phyloP scores from a whole-genome alignment of 768 basidiomycete species.

The Boletus barrowsii region DNA sequence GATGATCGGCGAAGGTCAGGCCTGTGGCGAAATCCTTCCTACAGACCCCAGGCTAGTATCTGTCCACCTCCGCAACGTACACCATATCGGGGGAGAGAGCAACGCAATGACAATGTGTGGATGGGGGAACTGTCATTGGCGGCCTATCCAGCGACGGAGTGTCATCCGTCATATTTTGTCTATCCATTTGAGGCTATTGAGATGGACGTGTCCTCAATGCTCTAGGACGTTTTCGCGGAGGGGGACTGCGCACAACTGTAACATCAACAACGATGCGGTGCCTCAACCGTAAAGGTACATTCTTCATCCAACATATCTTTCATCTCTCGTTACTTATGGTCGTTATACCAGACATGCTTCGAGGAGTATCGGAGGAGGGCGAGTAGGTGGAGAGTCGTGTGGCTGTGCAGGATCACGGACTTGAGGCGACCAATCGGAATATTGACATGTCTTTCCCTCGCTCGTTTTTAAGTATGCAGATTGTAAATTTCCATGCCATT shows the following conservation, averaged over 20 bases:
- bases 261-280: background rate
- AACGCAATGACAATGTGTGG: background rate
- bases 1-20: background rate
- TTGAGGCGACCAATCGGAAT: too few relatives aligned
- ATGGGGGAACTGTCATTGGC: background rate
- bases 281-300: background rate
- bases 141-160: background rate
- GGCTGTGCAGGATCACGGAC: too few relatives aligned
- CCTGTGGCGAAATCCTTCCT: background rate
- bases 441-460: too few relatives aligned
- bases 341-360: too few relatives aligned
- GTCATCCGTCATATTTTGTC: constrained; percentile 1
- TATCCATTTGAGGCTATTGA: background rate
- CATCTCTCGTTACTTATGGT: too few relatives aligned
- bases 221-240: background rate
- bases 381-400: too few relatives aligned
- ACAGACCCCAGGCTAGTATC: background rate
- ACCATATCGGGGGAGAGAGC: background rate
- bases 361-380: too few relatives aligned
- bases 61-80: background rate
- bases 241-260: background rate
- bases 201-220: constrained; percentile 8
- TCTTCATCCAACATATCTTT: too few relatives aligned
- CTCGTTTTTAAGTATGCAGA: too few relatives aligned
- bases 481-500: too few relatives aligned